A percentile compares a stretch with the other conserved stretches of the same genome.
phyloP scores from a whole-genome alignment of 2,329 filamentous ascomycete genomes.

The Aspergillus costaricaensis region DNA sequence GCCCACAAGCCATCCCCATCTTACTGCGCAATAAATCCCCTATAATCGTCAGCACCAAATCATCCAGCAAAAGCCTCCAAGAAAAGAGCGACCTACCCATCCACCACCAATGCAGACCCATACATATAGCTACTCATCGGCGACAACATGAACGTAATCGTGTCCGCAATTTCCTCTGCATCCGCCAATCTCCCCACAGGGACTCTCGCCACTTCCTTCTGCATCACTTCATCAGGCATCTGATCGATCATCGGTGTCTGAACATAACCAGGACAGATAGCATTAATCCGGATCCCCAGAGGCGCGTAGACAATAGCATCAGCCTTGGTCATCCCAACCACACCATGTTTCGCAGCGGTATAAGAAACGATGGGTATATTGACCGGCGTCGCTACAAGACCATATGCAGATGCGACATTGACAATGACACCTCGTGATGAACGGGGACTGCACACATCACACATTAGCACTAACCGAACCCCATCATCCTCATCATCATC shows the following conservation, averaged over 20 bases:
- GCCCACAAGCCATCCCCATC: not conserved
- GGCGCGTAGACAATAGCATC: slow-evolving; percentile 57
- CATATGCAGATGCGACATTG: slow-evolving; percentile 12
- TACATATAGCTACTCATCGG: slow-evolving; percentile 57
- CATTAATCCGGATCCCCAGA: slow-evolving; percentile 60
- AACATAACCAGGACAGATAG: slow-evolving; percentile 58
- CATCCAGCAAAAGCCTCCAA: not conserved
- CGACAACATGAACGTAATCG: slow-evolving; percentile 54
- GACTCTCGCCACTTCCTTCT: slow-evolving; percentile 45
- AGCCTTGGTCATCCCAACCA: slow-evolving; percentile 46
- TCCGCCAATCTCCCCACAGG: slow-evolving; percentile 49
- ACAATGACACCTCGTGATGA: slow-evolving; percentile 11
- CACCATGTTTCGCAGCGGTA: slow-evolving; percentile 37
- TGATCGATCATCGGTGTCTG: slow-evolving; percentile 11
- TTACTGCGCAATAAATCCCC: not conserved
- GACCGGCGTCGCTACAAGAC: not conserved
- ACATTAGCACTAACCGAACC: not conserved
- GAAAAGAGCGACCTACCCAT: slow-evolving; percentile 5
- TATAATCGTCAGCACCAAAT: not conserved
- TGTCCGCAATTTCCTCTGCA: slow-evolving; percentile 57
- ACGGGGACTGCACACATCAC: not conserved
- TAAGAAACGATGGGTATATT: slow-evolving; percentile 16
- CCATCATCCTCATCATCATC: too few relatives aligned
- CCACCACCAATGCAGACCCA: slow-evolving; percentile 31
- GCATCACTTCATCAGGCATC: not conserved